Evolutionary conservation across 1,284 basidiomycete species (phyloP).

Genomic region (Sporisorium graminicola): DNA sequence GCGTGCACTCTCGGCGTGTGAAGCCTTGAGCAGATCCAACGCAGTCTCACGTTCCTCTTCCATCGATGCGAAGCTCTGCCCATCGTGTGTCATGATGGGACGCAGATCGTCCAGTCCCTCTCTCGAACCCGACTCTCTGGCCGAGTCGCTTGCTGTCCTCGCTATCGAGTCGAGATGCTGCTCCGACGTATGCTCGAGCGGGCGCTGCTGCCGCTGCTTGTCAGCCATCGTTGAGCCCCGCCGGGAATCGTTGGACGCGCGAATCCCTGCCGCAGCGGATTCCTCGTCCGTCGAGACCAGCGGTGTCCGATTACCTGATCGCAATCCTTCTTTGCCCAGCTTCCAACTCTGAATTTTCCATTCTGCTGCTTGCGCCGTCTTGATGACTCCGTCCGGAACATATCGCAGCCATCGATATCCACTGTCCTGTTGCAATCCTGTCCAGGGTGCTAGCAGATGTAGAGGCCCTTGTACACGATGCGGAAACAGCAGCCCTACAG

Average conservation of each 20-base stretch:
- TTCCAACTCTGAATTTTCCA: slow-evolving; percentile 97
- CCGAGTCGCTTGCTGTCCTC: background rate
- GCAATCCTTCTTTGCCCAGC: slow-evolving; percentile 78
- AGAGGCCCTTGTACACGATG: slow-evolving; percentile 85
- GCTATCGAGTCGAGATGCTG: background rate
- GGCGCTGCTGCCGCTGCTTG: background rate
- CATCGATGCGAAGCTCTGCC: background rate
- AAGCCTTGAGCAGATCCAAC: slow-evolving; percentile 87
- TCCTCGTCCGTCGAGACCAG: slow-evolving; percentile 7
- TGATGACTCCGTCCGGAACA: slow-evolving; percentile 90
- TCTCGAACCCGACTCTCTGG: background rate
- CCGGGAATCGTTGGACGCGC: background rate
- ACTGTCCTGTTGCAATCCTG: slow-evolving; percentile 82
- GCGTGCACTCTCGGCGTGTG: slow-evolving; percentile 90
- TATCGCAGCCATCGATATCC: slow-evolving; percentile 98
- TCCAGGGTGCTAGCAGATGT: slow-evolving; percentile 95
- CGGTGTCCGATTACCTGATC: slow-evolving; percentile 3
- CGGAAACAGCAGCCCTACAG: slow-evolving; percentile 81
- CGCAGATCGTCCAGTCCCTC: slow-evolving; percentile 9
- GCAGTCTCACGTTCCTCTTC: slow-evolving; percentile 66
- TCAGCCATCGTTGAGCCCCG: slow-evolving; percentile 5
- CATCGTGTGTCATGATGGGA: background rate
- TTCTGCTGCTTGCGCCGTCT: slow-evolving; percentile 94
- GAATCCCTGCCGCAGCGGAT: background rate
- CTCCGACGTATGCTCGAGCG: background rate